A percentile compares a stretch with the other conserved stretches of the same genome.
phyloP scores from a whole-genome alignment of 805 yeast species.

The Kodamaea sagamina region DNA sequence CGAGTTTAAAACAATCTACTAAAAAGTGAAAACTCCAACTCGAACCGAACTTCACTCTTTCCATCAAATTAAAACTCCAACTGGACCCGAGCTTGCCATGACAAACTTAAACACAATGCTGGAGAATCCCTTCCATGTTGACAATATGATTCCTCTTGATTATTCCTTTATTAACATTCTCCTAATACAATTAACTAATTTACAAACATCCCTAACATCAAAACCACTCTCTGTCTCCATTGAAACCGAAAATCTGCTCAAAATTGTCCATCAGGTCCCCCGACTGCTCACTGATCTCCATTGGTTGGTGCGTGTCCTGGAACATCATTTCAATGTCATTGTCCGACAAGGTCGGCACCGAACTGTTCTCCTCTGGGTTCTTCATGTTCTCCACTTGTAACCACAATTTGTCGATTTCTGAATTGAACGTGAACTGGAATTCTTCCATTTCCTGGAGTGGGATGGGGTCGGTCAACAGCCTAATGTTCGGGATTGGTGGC shows the following conservation, averaged over 20 bases:
- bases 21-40: too few species aligned
- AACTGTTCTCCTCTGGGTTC: constrained; percentile 14
- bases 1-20: too few species aligned
- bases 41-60: too few species aligned
- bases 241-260: constrained; percentile 3
- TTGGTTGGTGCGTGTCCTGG: background rate
- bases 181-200: too few species aligned
- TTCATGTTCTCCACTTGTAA: constrained; percentile 30
- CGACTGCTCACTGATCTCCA: too few species aligned
- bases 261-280: background rate
- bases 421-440: constrained; percentile 23
- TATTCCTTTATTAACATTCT: too few species aligned
- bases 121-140: too few species aligned
- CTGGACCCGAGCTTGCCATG: too few species aligned
- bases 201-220: too few species aligned
- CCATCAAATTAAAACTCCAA: too few species aligned
- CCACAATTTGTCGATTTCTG: constrained; percentile 41
- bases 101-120: too few species aligned
- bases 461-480: background rate
- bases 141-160: too few species aligned
- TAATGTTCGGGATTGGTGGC: background rate
- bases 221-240: constrained; percentile 6
- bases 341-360: background rate
- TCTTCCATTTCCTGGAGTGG: constrained; percentile 16
- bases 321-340: background rate